Base-by-base conservation (phyloP, 306 rosid species). In the Inga leiocalycina region DNA sequence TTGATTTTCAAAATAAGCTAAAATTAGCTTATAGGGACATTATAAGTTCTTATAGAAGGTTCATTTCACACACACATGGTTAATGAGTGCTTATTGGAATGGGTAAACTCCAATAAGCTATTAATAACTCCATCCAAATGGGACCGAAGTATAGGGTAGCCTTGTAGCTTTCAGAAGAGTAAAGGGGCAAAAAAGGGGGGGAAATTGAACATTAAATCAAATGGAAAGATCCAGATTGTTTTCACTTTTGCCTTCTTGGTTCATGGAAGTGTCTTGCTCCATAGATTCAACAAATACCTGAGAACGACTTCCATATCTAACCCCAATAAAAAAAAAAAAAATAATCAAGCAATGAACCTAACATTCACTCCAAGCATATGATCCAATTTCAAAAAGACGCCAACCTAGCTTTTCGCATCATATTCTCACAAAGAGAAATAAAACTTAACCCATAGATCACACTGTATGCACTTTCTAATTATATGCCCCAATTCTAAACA, bases 1-100 rank as follows among this genome's bases (percentile, higher is more conserved):
- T 68, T 68, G 11, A 35, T 68, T 67, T 67, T 35, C 57, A 51
- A 67, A 66, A 59, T 59, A 59, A 59, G 66, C 35, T 59, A 59
- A 59, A 59, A 22, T 22, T 59, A 10, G 34, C 66, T 59, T 59
- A 64, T 12, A 27, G 37, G 30, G 39, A 64, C 39, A 64, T 11
- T 67, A 5, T 17, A 35, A 37, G 46, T 67, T 67, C 19, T 1
- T 16, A 66, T 20, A 66, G 0, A 66, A 10, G 51, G 51, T 10
- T 46, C 51, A 46, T 46, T 46, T 45, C 49, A 45, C 8, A 45
- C 49, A 45, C 49, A 2, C 4, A 66, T 57, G 71, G 20, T 65
- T 65, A 6, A 32, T 14, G 37, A 32, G 71, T 65, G 71, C 71
- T 64, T 64, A 22, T 27, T 20, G 70, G 39, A 65, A 37, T 15